A percentile compares a stretch with the other conserved stretches of the same genome.
These are phyloP conservation scores for Psilocybe tampanensis DNA, from an alignment of 768 basidiomycete genomes.

Conservation along the genomic window DNA sequence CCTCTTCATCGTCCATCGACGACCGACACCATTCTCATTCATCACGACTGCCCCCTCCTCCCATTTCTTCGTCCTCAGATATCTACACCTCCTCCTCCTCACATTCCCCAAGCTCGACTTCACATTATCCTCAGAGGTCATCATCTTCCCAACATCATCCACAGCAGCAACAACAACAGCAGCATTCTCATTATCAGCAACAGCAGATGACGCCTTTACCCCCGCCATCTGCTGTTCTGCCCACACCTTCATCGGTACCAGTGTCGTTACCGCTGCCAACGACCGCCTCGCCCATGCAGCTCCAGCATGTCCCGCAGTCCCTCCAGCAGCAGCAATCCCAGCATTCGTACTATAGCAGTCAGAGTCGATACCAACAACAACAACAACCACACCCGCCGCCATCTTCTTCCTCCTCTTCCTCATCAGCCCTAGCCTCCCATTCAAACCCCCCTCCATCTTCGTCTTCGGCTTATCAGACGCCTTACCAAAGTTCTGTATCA, in stretches of 20 bases:
- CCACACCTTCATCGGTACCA: constrained; percentile 15
- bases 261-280: constrained; percentile 15
- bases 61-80: too few species aligned
- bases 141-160: not conserved
- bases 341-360: constrained; percentile 11
- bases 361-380: constrained; percentile 1
- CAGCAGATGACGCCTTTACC: constrained; percentile 16
- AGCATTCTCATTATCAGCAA: constrained; percentile 8
- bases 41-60: not conserved
- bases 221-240: constrained; percentile 13
- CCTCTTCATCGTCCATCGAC: constrained; percentile 13
- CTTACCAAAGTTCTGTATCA: constrained; percentile 3
- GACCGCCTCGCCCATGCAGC: constrained; percentile 26
- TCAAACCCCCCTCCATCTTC: not conserved
- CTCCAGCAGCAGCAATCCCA: constrained; percentile 10
- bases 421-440: not conserved
- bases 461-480: constrained; percentile 16
- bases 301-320: constrained; percentile 26
- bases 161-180: constrained; percentile 1
- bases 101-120: not conserved
- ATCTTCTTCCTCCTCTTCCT: not conserved
- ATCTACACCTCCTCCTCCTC: not conserved
- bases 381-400: too few species aligned
- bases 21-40: constrained; percentile 13
- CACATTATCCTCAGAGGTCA: not conserved